phyloP scores from a whole-genome alignment of 2,329 filamentous ascomycete genomes.

The Colletotrichum agaves region DNA sequence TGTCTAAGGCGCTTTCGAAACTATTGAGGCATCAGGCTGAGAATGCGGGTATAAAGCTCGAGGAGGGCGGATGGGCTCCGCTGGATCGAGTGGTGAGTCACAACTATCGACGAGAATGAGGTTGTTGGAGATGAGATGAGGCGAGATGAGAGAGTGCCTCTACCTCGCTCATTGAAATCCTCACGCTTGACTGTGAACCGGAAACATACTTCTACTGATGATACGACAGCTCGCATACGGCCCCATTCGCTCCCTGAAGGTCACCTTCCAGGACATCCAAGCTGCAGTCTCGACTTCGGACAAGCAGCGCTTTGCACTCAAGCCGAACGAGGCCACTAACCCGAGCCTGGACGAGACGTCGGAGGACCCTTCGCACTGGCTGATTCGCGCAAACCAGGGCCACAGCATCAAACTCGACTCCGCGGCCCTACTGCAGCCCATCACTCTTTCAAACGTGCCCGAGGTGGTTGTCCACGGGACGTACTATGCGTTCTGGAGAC shows the following conservation, averaged over 20 bases:
- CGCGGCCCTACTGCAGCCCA: constrained; percentile 74
- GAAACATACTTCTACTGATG: neutral
- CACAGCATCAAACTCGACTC: constrained; percentile 84
- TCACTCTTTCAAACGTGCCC: constrained; percentile 74
- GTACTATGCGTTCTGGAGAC: constrained; percentile 81
- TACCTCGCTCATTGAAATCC: too few species aligned
- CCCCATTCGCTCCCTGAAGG: constrained; percentile 73
- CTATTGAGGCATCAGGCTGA: constrained; percentile 67
- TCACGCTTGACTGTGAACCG: constrained; percentile 8
- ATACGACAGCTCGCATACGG: constrained; percentile 60
- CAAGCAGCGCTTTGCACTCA: constrained; percentile 90
- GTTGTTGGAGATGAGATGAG: neutral
- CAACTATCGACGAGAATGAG: neutral
- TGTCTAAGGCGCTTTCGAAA: constrained; percentile 65
- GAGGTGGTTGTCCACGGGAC: constrained; percentile 85
- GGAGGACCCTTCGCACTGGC: constrained; percentile 71
- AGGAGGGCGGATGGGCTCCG: constrained; percentile 68
- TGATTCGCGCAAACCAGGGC: constrained; percentile 96
- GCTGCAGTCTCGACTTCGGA: constrained; percentile 78
- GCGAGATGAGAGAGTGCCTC: neutral
- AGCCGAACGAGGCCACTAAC: constrained; percentile 58
- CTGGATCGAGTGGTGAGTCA: constrained; percentile 68
- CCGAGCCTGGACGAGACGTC: constrained; percentile 43
- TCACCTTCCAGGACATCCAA: constrained; percentile 80
- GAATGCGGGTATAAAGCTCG: constrained; percentile 66